A percentile compares a stretch with the other conserved stretches of the same genome.
Evolutionary conservation across 75 land plant species (phyloP).

Genomic region (Cupressus sempervirens): DNA sequence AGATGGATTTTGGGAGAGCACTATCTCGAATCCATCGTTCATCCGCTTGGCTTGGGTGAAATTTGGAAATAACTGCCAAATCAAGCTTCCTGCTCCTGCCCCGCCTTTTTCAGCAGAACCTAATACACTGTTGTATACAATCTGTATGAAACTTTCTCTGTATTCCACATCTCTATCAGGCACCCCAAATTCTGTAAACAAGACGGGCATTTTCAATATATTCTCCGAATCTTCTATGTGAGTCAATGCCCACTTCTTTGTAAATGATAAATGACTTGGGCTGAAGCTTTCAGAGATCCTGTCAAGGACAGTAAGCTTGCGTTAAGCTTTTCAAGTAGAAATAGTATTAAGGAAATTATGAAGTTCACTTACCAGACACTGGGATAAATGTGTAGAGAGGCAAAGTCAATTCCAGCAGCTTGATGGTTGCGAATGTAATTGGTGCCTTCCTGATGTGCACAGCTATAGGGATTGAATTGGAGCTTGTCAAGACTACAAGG

Average conservation of each 20-base stretch:
- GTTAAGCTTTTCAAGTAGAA: too few relatives aligned
- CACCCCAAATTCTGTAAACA: constrained; percentile 40
- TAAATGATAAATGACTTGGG: constrained; percentile 10
- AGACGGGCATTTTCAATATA: constrained; percentile 29
- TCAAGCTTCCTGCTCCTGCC: constrained; percentile 34
- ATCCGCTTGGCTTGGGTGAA: constrained; percentile 11
- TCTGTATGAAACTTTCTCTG: constrained; percentile 20
- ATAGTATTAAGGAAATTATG: too few relatives aligned
- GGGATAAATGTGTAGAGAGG: constrained; percentile 76
- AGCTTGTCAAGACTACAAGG: constrained; percentile 44
- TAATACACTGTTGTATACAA: constrained; percentile 20
- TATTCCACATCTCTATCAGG: constrained; percentile 11
- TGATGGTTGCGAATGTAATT: constrained; percentile 83
- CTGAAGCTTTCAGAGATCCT: constrained; percentile 5
- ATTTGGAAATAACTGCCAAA: constrained; percentile 38
- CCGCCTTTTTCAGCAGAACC: constrained; percentile 19
- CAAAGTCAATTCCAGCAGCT: constrained; percentile 71
- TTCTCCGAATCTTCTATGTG: constrained; percentile 27
- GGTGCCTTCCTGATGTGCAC: constrained; percentile 60
- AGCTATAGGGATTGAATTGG: constrained; percentile 59
- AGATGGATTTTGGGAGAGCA: constrained; percentile 1
- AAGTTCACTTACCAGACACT: constrained; percentile 31
- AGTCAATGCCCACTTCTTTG: constrained; percentile 22
- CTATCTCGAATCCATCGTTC: constrained; percentile 24
- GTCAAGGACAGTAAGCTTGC: too few relatives aligned